Percentiles rank a stretch among this genome's conserved stretches.
phyloP scores from a whole-genome alignment of 352 stramenopile genomes.

The Blastocystis hominis region DNA sequence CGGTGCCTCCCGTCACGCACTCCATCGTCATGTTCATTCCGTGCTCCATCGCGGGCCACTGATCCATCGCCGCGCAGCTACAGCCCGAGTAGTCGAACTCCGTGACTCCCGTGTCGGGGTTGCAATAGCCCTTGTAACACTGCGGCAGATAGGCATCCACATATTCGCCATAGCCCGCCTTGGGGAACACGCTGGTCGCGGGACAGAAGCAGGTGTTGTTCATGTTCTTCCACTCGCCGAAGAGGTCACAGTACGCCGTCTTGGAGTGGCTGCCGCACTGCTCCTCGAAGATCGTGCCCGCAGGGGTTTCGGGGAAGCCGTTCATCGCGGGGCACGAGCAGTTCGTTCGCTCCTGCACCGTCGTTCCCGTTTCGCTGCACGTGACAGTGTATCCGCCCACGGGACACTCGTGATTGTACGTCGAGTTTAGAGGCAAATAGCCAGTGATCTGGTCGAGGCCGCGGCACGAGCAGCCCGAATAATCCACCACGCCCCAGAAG shows the following conservation, averaged over 20 bases:
- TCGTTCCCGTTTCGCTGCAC: not conserved
- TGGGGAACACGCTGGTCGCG: not conserved
- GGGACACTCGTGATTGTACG: not conserved
- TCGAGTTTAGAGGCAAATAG: not conserved
- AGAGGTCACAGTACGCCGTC: not conserved
- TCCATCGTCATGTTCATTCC: not conserved
- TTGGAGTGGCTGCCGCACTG: not conserved
- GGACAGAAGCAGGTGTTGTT: not conserved
- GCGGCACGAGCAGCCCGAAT: not conserved
- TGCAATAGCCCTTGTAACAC: conserved; percentile 17
- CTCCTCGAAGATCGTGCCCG: not conserved
- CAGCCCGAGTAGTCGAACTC: not conserved
- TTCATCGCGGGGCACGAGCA: not conserved
- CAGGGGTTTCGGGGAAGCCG: not conserved
- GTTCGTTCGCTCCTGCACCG: not conserved
- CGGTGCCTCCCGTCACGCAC: not conserved
- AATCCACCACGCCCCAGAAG: not conserved
- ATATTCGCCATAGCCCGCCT: not conserved
- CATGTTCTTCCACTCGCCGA: too few species aligned
- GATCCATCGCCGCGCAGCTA: not conserved
- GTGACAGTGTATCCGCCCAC: not conserved
- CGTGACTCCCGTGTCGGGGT: not conserved
- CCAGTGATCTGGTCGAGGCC: not conserved
- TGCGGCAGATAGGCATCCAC: not conserved
- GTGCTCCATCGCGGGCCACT: not conserved